A percentile compares a stretch with the other conserved stretches of the same genome.
Evolutionary conservation across 2,329 filamentous ascomycete genomes (phyloP).

Genomic region (Talaromyces sp.): DNA sequence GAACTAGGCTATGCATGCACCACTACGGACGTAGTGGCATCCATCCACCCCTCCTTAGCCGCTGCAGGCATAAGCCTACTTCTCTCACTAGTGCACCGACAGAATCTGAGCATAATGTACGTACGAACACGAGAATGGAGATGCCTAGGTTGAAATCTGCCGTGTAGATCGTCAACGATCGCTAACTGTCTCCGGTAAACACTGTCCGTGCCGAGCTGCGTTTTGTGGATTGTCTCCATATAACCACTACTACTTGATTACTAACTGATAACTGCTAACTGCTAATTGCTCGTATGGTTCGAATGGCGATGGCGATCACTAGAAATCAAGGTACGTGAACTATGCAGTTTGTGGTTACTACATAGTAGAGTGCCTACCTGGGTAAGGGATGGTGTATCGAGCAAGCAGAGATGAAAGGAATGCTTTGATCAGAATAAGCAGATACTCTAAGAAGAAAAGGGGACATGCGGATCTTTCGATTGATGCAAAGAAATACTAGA

Average conservation of each 20-base stretch:
- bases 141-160: neutral
- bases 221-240: neutral
- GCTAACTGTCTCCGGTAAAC: neutral
- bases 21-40: too few relatives aligned
- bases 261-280: too few relatives aligned
- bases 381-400: neutral
- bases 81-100: too few relatives aligned
- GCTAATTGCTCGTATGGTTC: too few relatives aligned
- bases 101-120: neutral
- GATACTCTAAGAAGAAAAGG: neutral
- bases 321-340: neutral
- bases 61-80: too few relatives aligned
- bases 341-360: neutral
- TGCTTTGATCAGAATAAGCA: neutral
- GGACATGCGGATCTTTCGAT: neutral
- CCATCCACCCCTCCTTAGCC: too few relatives aligned
- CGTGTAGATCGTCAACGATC: neutral
- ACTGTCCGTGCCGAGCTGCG: neutral
- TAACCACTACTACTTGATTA: too few relatives aligned
- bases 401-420: neutral
- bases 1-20: too few relatives aligned
- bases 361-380: neutral
- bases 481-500: conserved; percentile 3
- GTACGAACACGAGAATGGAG: too few relatives aligned
- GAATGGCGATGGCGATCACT: neutral